Evolutionary conservation across 2,329 filamentous ascomycete genomes (phyloP), one percentile per base, ranked within the genome.

Genomic region (Pyricularia pennisetigena): DNA sequence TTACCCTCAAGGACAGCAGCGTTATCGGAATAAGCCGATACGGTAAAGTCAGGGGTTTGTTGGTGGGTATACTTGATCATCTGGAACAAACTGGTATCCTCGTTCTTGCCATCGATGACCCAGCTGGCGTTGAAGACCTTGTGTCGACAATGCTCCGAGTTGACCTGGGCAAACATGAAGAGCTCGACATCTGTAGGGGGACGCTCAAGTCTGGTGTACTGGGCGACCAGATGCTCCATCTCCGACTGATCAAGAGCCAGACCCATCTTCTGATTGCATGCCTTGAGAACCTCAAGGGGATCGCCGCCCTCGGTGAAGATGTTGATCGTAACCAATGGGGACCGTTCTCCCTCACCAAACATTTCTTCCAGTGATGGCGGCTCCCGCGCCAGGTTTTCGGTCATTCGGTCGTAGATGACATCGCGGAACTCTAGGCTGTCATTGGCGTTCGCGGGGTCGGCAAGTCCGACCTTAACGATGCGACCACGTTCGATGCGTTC

Each of bases 81-180:
- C 49, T 88, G 88, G 75, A 99, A 99, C 8, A 99, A 84, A 72
- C 90, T 94, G 76, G 90, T 86, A 64, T 87, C 85, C 84, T 94
- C 95, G 71, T 84, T 81, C 72, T 90, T 83, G 67, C 94, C 94
- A 77, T 99, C 94, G 74, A 99, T 96, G 20, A 90, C 95, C 93
- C 95, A 99, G 69, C 89, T 90, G 30, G 95, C 94, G 78, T 99
- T 99, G 86, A 99, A 99, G 74, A 96, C 91, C 82, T 97, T 97
- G 77, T 86, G 84, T 28, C 84, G 82, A 72, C 84, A 97, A 79
- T 98, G 94, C 83, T 99, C 95, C 3, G 94, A 98, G 82, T 98
- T 98, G 77, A 99, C 94, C 80, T 99, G 95, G 20, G 94, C 94
- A 78, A 98, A 99, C 95, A 98, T 98, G 84, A 98, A 98, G 26